Evolutionary conservation across 805 yeast species (phyloP).

Genomic region (Barnettozyma populi): DNA sequence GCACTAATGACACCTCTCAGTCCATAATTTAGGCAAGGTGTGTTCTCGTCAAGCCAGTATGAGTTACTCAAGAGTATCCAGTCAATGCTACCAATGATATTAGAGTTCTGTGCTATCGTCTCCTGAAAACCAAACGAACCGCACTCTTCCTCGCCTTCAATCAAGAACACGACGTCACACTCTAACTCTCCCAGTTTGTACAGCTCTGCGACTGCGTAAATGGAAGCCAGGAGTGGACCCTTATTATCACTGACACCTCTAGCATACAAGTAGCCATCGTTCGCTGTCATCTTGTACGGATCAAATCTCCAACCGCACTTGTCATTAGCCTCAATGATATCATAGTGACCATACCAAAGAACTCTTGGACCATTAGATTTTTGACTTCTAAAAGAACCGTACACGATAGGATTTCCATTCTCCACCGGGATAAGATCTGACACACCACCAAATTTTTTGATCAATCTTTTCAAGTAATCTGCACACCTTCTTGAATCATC

Average conservation of each 20-base stretch:
- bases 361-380: conserved; percentile 36
- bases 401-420: conserved; percentile 81
- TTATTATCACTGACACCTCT: conserved; percentile 94
- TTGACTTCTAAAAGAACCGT: conserved; percentile 60
- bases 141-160: conserved; percentile 95
- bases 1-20: conserved; percentile 87
- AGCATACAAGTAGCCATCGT: conserved; percentile 82
- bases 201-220: conserved; percentile 79
- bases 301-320: conserved; percentile 65
- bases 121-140: conserved; percentile 84
- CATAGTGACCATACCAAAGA: conserved; percentile 94
- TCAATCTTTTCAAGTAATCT: conserved; percentile 54
- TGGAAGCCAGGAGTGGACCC: conserved; percentile 85
- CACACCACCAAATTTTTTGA: conserved; percentile 65
- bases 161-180: conserved; percentile 72
- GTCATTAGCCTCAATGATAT: conserved; percentile 76
- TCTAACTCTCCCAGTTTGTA: conserved; percentile 44
- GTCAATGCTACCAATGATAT: conserved; percentile 65
- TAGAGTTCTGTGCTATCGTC: conserved; percentile 47
- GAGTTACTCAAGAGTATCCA: conserved; percentile 89
- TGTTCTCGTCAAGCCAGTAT: conserved; percentile 85
- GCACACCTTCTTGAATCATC: conserved; percentile 89
- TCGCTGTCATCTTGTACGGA: conserved; percentile 71
- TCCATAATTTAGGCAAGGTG: conserved; percentile 93
- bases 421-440: conserved; percentile 67